A percentile compares a stretch with the other conserved stretches of the same genome.
Evolutionary conservation across 305 asterid genomes (phyloP).

Genomic region (Fraxinus greggii): DNA sequence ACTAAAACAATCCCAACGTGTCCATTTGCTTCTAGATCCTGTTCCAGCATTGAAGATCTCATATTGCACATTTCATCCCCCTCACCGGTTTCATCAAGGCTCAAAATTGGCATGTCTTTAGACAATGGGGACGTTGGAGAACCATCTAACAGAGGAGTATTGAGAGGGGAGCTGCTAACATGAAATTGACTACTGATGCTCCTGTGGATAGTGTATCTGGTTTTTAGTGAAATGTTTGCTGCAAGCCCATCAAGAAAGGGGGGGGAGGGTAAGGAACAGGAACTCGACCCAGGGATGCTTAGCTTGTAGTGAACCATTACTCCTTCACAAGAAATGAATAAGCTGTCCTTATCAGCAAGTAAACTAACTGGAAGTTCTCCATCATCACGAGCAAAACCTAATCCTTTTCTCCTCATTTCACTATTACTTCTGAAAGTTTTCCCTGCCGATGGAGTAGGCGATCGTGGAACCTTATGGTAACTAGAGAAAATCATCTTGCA

Average conservation of each 20-base stretch:
- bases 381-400: conserved; percentile 46
- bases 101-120: conserved; percentile 67
- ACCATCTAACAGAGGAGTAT: conserved; percentile 67
- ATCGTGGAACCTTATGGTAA: conserved; percentile 82
- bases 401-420: conserved; percentile 60
- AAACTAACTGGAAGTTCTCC: conserved; percentile 86
- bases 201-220: conserved; percentile 62
- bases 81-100: conserved; percentile 53
- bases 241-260: conserved; percentile 53
- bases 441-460: conserved; percentile 79
- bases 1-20: conserved; percentile 82
- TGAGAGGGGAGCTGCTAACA: conserved; percentile 44
- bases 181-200: conserved; percentile 78
- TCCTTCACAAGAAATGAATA: conserved; percentile 70
- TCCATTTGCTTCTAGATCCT: conserved; percentile 50
- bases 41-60: conserved; percentile 44
- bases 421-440: conserved; percentile 60
- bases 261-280: conserved; percentile 62
- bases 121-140: conserved; percentile 75
- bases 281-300: conserved; percentile 57
- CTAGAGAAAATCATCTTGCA: conserved; percentile 73
- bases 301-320: conserved; percentile 86
- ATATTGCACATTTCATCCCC: conserved; percentile 42
- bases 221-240: conserved; percentile 39
- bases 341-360: conserved; percentile 85